These are phyloP conservation scores for Penicillium angulare DNA, from an alignment of 495 filamentous ascomycete species.

Conservation along the genomic window DNA sequence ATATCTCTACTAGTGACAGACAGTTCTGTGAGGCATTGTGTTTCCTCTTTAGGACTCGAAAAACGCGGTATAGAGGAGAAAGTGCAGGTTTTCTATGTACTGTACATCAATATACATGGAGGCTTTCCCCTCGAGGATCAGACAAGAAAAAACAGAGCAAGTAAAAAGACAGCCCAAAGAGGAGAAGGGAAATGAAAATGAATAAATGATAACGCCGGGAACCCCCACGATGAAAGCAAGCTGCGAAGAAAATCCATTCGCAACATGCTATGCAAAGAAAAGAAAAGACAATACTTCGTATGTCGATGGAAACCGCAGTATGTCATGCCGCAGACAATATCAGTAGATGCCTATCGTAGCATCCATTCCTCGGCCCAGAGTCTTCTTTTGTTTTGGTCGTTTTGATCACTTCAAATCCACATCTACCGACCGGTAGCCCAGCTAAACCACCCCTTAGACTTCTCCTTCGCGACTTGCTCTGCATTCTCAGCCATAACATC, in stretches of 20 bases:
- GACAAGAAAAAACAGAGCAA: slow-evolving; percentile 5
- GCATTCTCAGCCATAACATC: slow-evolving; percentile 44
- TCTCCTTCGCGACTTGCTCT: slow-evolving; percentile 38
- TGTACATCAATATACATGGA: slow-evolving; percentile 34
- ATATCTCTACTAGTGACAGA: too few relatives aligned
- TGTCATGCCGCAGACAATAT: not conserved
- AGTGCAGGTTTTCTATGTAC: slow-evolving; percentile 32
- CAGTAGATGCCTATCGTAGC: not conserved
- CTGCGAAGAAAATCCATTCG: slow-evolving; percentile 17
- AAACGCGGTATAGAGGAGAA: too few relatives aligned
- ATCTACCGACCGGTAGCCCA: slow-evolving; percentile 32
- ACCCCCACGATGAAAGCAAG: slow-evolving; percentile 27
- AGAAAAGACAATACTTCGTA: slow-evolving; percentile 18
- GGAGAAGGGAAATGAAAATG: slow-evolving; percentile 4
- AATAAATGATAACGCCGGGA: slow-evolving; percentile 28
- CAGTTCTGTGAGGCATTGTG: too few relatives aligned
- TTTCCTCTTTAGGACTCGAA: too few relatives aligned
- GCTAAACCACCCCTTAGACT: slow-evolving; percentile 42
- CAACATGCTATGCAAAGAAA: slow-evolving; percentile 28
- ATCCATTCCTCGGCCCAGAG: not conserved
- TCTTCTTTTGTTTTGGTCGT: slow-evolving; percentile 3
- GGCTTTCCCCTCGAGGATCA: slow-evolving; percentile 1
- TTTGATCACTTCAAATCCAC: not conserved
- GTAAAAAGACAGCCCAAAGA: slow-evolving; percentile 14
- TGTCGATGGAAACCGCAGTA: slow-evolving; percentile 3